Evolutionary conservation across 768 basidiomycete genomes (phyloP).

Genomic region (Pisolithus tinctorius): DNA sequence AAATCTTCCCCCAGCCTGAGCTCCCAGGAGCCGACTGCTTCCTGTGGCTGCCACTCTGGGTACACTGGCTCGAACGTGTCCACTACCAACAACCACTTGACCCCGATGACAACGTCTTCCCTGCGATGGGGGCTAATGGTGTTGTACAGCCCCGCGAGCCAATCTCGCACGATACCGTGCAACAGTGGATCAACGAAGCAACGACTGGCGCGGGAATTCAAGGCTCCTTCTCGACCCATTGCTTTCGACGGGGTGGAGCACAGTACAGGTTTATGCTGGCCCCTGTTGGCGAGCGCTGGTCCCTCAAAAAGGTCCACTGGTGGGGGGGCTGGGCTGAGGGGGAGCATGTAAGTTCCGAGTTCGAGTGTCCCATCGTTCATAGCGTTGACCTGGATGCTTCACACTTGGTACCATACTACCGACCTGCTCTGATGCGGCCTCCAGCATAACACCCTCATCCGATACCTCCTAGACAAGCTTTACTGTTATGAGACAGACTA

Average conservation of each 20-base stretch:
- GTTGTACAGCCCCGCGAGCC: background rate
- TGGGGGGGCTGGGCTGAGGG: conserved; percentile 30
- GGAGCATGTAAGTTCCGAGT: background rate
- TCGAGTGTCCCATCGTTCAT: too few relatives aligned
- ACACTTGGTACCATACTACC: background rate
- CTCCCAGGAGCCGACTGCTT: too few relatives aligned
- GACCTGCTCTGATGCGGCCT: background rate
- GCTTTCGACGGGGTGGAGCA: conserved; percentile 30
- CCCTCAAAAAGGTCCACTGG: conserved; percentile 28
- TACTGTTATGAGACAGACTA: background rate
- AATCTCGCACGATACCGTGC: background rate
- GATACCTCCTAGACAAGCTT: background rate
- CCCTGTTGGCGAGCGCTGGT: conserved; percentile 29
- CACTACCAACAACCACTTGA: too few relatives aligned
- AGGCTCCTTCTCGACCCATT: conserved; percentile 25
- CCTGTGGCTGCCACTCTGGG: too few relatives aligned
- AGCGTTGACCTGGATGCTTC: too few relatives aligned
- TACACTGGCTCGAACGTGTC: too few relatives aligned
- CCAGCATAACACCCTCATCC: background rate
- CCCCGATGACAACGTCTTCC: conserved; percentile 8
- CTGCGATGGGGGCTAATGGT: background rate
- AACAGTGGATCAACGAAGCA: background rate
- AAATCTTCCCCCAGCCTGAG: too few relatives aligned
- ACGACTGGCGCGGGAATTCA: background rate
- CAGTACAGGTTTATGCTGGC: conserved; percentile 36